Base-by-base conservation (phyloP, 148 eudicot genomes). In the Selenicereus undatus region DNA sequence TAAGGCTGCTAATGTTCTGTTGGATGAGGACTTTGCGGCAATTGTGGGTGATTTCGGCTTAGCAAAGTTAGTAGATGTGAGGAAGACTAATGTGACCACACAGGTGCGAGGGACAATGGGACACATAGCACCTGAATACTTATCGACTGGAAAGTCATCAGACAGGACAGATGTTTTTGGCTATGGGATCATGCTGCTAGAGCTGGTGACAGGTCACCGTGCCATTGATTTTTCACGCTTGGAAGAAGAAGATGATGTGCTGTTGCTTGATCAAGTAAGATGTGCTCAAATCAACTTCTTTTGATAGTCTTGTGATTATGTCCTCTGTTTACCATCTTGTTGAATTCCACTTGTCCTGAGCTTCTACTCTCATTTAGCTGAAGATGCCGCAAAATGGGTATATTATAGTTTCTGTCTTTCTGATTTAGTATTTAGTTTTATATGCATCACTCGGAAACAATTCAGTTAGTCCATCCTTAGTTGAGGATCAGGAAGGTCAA, bases 51-150 rank as follows among this genome's bases (percentile, higher is more conserved):
- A 88, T 84, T 90, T 90, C 80, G 91, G 92, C 78, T 78, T 90
- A 81, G 91, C 92, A 64, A 88, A 90, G 86, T 78, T 90, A 65
- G 91, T 90, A 69, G 92, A 90, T 84, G 91, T 90, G 70, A 89
- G 88, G 70, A 87, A 85, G 84, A 88, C 90, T 80, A 84, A 86
- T 71, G 90, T 88, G 83, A 88, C 90, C 22, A 88, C 90, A 6
- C 90, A 88, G 76, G 90, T 88, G 43, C 90, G 90, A 17, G 90
- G 90, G 75, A 88, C 90, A 74, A 88, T 88, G 90, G 90, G 90
- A 32, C 90, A 88, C 86, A 88, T 88, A 70, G 90, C 90, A 75
- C 90, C 90, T n/a, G 90, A 88, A 81, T 88, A 88, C 84, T 84
- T 88, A 75, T 88, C 89, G 22, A 88, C 90, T 39, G 90, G 90